Evolutionary conservation across 768 basidiomycete genomes (phyloP).

Genomic region (Trametopsis cervina): DNA sequence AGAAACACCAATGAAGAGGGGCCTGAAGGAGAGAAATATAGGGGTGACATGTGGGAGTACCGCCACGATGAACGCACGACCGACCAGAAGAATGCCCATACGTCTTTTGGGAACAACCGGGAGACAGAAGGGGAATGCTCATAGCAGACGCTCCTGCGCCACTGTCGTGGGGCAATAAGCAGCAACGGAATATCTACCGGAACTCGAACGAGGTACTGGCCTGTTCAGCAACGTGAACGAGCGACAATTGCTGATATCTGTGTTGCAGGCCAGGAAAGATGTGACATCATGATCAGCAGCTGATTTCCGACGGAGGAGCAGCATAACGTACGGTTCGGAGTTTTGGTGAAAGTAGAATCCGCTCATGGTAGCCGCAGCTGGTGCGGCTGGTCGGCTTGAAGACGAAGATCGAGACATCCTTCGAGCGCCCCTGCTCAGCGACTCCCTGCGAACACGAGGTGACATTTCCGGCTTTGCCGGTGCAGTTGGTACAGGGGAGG

Average conservation of each 20-base stretch:
- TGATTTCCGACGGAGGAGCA: neutral
- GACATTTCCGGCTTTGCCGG: constrained; percentile 20
- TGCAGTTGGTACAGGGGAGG: constrained; percentile 21
- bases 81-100: constrained; percentile 1
- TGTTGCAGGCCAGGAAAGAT: constrained; percentile 5
- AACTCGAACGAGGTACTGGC: constrained; percentile 82
- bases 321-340: constrained; percentile 75
- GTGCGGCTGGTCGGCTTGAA: constrained; percentile 41
- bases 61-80: neutral
- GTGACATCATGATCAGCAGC: constrained; percentile 7
- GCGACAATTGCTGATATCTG: constrained; percentile 86
- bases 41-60: neutral
- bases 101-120: constrained; percentile 4
- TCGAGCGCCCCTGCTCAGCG: constrained; percentile 28
- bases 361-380: constrained; percentile 65
- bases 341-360: constrained; percentile 94
- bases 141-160: neutral
- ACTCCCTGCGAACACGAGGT: constrained; percentile 16
- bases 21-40: constrained; percentile 7
- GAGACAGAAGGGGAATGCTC: neutral
- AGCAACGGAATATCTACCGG: constrained; percentile 31
- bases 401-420: constrained; percentile 37
- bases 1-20: neutral
- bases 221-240: constrained; percentile 69
- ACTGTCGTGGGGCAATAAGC: neutral